Percentiles rank a stretch among this genome's conserved stretches.
Conservation (phyloP, 2,329 filamentous ascomycete genomes). For the Apiospora rasikravindrae region DNA sequence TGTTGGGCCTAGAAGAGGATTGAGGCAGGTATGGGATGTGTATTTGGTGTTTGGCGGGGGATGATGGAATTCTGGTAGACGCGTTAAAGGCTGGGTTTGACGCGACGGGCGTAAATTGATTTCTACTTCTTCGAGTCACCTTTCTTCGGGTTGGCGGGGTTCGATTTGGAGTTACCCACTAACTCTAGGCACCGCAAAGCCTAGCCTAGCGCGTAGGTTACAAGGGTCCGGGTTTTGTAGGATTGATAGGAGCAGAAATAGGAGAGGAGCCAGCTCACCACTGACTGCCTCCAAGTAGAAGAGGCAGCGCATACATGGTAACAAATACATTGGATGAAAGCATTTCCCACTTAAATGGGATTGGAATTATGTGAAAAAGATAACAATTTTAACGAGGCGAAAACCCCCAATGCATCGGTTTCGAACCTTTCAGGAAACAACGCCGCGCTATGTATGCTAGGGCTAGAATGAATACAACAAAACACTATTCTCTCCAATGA, state of each 20-base stretch:
- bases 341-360: not conserved
- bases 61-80: not conserved
- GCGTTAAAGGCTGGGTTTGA: slow-evolving; percentile 7
- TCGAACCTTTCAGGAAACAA: not conserved
- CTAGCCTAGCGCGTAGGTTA: not conserved
- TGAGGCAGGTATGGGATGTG: not conserved
- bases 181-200: not conserved
- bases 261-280: not conserved
- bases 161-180: not conserved
- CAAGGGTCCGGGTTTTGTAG: too few species aligned
- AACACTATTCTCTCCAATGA: not conserved
- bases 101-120: slow-evolving; percentile 17
- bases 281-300: not conserved
- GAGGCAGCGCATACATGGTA: not conserved
- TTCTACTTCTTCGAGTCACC: not conserved
- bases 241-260: not conserved
- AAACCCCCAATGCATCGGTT: not conserved
- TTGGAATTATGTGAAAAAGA: not conserved
- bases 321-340: not conserved
- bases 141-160: slow-evolving; percentile 9
- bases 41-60: not conserved
- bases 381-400: too few species aligned
- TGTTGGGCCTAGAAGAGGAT: not conserved
- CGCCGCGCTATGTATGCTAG: slow-evolving; percentile 1
- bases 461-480: not conserved